Base-by-base conservation (phyloP, 2,329 filamentous ascomycete species). In the Elsinoe necatrix region DNA sequence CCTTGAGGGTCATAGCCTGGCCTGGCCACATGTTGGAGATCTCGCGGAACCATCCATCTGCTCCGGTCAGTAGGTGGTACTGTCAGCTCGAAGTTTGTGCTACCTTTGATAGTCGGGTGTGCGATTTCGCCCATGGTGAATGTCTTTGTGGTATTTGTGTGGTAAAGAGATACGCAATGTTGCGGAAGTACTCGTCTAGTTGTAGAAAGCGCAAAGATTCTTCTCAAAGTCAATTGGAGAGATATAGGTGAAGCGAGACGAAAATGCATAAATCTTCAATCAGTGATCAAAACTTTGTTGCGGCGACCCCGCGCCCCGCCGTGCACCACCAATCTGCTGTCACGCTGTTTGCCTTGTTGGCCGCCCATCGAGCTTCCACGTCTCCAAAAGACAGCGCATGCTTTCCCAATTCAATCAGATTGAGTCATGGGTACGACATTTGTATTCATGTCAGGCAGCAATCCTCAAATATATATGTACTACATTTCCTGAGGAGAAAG, bases 1-100 rank as follows among this genome's bases (percentile, higher is more conserved):
- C 93, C 76, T 88, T 90, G 72, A 95, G 86, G 66, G 88, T 96
- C 92, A 97, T 97, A 72, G 93, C 93, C 80, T 97, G 93, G 73
- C 93, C 89, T 61, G 93, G 92, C 93, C 93, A 98, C 92, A 98
- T 97, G 71, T 93, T 80, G 66, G 88, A 95, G 77, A 95, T 91
- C 79, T 98, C 93, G 75, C 90, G 88, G 86, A 98, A 98, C 93
- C 93, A 98, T 78, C 92, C 93, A 95, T 97, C 93, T 95, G 65
- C 14, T 59, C 45, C 31, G 56, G 56, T 59, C 59, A 59, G 60
- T 63, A 61, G 61, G 27, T 47, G 29, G 20, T 31, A 31, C 42
- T 39, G 21, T 37, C 25, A 39, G 21, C 4, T 54, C 34, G 14
- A 43, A 50, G 47, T 16, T 21, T 56, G 29, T 54, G 21, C 34